phyloP scores from a whole-genome alignment of 163 green algal genomes.

The Prototheca cutis region DNA sequence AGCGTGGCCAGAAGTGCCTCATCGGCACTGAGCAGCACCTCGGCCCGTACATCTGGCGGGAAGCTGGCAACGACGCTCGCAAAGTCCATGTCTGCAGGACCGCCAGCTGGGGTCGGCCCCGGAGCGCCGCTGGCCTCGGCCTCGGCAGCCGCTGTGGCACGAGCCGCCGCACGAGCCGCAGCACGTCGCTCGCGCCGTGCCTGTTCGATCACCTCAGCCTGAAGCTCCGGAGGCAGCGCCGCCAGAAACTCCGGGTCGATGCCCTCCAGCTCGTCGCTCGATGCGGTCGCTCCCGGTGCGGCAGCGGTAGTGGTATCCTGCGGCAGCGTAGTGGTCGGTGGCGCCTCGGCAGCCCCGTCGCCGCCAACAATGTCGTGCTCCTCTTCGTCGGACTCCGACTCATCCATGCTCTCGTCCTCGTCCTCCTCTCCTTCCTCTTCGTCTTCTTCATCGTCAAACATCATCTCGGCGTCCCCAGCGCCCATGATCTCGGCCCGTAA shows the following conservation, averaged over 20 bases:
- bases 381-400: neutral
- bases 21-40: conserved; percentile 64
- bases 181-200: conserved; percentile 38
- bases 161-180: neutral
- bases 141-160: conserved; percentile 5
- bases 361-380: neutral
- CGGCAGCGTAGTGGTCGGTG: neutral
- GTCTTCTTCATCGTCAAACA: conserved; percentile 15
- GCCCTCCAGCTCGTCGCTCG: conserved; percentile 33
- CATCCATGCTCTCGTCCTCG: neutral
- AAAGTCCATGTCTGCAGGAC: conserved; percentile 55
- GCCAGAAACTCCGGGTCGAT: conserved; percentile 96
- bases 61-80: conserved; percentile 75
- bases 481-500: conserved; percentile 24
- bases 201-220: conserved; percentile 78
- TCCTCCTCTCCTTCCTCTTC: conserved; percentile 15
- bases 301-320: too few relatives aligned
- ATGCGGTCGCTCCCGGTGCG: neutral
- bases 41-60: conserved; percentile 75
- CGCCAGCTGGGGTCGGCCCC: conserved; percentile 8
- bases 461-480: neutral
- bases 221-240: conserved; percentile 75
- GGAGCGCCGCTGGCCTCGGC: conserved; percentile 5
- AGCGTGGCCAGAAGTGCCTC: conserved; percentile 67
- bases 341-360: neutral